phyloP scores from a whole-genome alignment of 164 flowering plant genomes.

The Nymphaea thermarum region DNA sequence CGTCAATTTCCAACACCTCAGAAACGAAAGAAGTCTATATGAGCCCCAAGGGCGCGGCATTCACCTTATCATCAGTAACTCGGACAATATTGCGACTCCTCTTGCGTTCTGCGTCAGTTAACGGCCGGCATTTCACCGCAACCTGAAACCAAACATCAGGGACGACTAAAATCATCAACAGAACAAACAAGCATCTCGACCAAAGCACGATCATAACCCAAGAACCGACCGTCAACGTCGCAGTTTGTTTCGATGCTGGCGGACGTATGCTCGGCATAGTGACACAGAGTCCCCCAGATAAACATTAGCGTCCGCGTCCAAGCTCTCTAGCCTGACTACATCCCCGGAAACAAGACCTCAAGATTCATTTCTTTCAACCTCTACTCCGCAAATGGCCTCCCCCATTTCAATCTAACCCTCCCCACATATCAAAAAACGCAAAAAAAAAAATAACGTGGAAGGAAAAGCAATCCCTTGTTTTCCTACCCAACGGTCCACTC shows the following conservation, averaged over 20 bases:
- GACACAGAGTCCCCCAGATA: not conserved
- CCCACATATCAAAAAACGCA: too few species aligned
- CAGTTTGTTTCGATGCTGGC: slow-evolving; percentile 51
- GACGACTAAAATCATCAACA: not conserved
- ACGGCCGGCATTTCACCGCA: slow-evolving; percentile 79
- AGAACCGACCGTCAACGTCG: slow-evolving; percentile 58
- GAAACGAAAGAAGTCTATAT: not conserved
- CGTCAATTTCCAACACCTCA: not conserved
- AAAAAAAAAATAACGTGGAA: too few species aligned
- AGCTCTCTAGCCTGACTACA: too few species aligned
- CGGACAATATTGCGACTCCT: slow-evolving; percentile 53
- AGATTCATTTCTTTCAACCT: too few species aligned
- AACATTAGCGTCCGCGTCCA: not conserved
- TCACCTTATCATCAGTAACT: slow-evolving; percentile 57
- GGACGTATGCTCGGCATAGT: slow-evolving; percentile 69
- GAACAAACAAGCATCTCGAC: not conserved
- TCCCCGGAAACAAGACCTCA: too few species aligned
- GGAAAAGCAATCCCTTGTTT: too few species aligned
- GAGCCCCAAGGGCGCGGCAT: not conserved
- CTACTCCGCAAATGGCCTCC: too few species aligned
- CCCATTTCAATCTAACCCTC: too few species aligned
- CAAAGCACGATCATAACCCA: not conserved
- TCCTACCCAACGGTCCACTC: too few species aligned
- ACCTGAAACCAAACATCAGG: slow-evolving; percentile 27
- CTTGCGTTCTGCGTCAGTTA: slow-evolving; percentile 30